Conservation (phyloP, 83 land plant species). For the Isoetes engelmannii region DNA sequence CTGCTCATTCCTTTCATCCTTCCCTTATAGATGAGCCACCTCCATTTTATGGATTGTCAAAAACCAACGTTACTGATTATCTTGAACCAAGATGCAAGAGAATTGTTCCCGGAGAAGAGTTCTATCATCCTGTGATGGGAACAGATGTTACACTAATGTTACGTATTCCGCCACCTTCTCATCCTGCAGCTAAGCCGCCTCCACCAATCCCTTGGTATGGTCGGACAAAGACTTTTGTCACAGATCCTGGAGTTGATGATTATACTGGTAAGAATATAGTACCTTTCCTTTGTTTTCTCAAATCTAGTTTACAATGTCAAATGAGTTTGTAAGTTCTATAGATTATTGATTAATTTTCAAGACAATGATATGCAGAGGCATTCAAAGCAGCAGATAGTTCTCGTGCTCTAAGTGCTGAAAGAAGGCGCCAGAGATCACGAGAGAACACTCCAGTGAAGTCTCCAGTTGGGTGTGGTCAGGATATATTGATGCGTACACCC, state of each 20-base stretch:
- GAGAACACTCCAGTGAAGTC: no score
- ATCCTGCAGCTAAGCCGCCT: conserved; percentile 1
- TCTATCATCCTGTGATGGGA: not conserved
- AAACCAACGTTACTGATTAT: not conserved
- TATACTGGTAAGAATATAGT: not conserved
- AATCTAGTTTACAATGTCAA: no score
- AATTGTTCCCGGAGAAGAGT: not conserved
- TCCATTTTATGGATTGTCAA: not conserved
- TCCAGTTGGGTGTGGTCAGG: no score
- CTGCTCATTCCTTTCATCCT: not conserved
- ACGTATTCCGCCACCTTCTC: not conserved
- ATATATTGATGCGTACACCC: no score
- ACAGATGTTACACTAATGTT: conserved; percentile 3
- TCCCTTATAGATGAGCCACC: not conserved
- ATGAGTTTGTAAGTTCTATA: no score
- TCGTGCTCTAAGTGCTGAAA: no score
- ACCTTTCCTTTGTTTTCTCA: not conserved
- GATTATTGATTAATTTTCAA: no score
- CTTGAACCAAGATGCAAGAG: not conserved
- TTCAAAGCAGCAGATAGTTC: no score
- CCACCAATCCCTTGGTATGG: conserved; percentile 3
- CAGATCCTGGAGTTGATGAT: conserved; percentile 11
- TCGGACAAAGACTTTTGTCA: conserved; percentile 6
- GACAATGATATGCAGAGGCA: no score
- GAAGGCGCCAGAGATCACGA: no score